Conservation (phyloP, 2,329 filamentous ascomycete species). For the Alternaria gansuensis region DNA sequence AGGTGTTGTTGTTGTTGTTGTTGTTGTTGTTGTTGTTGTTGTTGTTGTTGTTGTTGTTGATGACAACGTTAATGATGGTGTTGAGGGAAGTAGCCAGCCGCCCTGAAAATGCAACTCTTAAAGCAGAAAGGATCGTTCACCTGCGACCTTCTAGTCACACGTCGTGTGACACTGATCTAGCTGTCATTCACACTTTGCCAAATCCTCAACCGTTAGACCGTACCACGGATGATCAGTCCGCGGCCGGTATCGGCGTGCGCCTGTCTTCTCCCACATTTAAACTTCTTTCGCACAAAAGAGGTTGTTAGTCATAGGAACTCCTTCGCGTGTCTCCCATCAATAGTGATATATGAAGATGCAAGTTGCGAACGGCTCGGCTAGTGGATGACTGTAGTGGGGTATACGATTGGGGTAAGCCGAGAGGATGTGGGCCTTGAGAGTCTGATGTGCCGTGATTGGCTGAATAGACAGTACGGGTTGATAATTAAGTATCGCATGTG, state of each 20-base stretch:
- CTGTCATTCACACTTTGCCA: conserved; percentile 11
- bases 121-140: background rate
- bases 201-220: background rate
- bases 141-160: background rate
- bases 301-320: background rate
- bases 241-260: conserved; percentile 25
- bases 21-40: background rate
- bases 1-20: background rate
- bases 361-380: background rate
- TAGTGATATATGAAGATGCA: background rate
- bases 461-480: background rate
- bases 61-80: background rate
- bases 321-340: background rate
- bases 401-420: conserved; percentile 11
- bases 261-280: background rate
- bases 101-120: background rate
- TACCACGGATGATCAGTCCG: conserved; percentile 13
- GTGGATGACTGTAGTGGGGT: conserved; percentile 2
- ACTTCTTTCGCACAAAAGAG: background rate
- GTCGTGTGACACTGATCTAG: background rate
- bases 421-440: conserved; percentile 6
- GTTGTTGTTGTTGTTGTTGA: background rate
- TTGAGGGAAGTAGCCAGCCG: background rate
- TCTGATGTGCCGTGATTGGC: conserved; percentile 1
- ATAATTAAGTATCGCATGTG: background rate